Base-by-base conservation (phyloP, 2,329 filamentous ascomycete species). In the Aphanoascus verrucosus region DNA sequence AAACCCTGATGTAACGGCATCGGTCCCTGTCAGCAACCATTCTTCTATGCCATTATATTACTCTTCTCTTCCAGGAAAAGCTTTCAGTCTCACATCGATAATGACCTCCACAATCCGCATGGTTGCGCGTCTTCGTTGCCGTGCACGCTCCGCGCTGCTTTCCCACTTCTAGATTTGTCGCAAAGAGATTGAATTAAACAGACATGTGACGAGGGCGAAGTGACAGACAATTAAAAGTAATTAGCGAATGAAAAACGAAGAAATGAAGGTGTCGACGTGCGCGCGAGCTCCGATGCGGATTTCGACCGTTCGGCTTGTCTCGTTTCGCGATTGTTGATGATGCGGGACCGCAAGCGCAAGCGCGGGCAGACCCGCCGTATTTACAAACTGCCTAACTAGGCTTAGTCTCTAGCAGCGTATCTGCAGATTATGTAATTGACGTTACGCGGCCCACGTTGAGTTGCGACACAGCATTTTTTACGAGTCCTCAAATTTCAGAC, bases 21-120 rank as follows among this genome's bases (percentile, higher is more conserved):
- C 11, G 34, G 38, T 11, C 17, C 6, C 31, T 17, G 34, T 52
- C 15, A 52, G 42, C 9, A 46, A 46, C 15, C 6, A 2, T 40
- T 17, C n/a, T 17, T 17, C n/a, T 12, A 17, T 3, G 3, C 20
- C 12, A 52, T 14, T 9, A 19, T 31, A 17, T n/a, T n/a, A 32
- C 40, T 34, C 38, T 57, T 28, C 58, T 23, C 56, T 63, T 57
- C 61, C 60, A 49, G 51, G 43, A 42, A 28, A 32, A 48, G 17
- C 8, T 17, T 34, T 23, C 31, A 17, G n/a, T 35, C 66, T 58
- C 57, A 71, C 72, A 62, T 75, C 72, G 59, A 75, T 74, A 62
- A 75, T 69, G 60, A 75, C 68, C 61, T 75, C 72, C 28, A 70
- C 69, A 59, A 75, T 73, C 66, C 71, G 69, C 72, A 75, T 75